Percentiles rank a stretch among this genome's conserved stretches.
phyloP scores from a whole-genome alignment of 441 rosid genomes.

The Erodium trifolium region DNA sequence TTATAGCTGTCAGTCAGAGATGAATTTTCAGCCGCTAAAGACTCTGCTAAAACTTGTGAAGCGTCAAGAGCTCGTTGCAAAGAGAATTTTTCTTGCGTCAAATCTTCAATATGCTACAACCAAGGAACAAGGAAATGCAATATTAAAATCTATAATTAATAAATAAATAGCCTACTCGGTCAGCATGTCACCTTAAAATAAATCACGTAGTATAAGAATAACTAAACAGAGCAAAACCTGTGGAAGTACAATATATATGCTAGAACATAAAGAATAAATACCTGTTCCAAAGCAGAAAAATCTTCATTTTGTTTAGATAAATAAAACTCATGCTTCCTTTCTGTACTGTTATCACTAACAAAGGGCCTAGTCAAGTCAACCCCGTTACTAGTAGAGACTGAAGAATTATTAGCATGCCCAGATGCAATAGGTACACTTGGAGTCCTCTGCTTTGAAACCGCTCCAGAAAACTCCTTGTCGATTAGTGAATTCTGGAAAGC shows the following conservation, averaged over 20 bases:
- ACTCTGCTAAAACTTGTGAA: conserved; percentile 72
- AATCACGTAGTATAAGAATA: neutral
- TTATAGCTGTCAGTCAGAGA: conserved; percentile 76
- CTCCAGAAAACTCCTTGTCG: conserved; percentile 30
- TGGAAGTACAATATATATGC: neutral
- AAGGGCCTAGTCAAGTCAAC: conserved; percentile 21
- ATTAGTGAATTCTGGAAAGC: conserved; percentile 27
- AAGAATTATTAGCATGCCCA: conserved; percentile 27
- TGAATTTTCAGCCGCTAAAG: conserved; percentile 83
- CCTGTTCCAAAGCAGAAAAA: conserved; percentile 92
- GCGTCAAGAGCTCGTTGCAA: conserved; percentile 90
- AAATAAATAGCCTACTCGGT: neutral
- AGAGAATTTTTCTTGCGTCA: conserved; percentile 83
- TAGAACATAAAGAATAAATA: conserved; percentile 17
- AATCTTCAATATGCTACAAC: conserved; percentile 83
- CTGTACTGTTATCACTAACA: conserved; percentile 27
- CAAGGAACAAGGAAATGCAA: conserved; percentile 6
- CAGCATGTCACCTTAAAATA: neutral
- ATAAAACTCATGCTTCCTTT: conserved; percentile 37
- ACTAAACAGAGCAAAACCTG: conserved; percentile 1
- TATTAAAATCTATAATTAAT: neutral
- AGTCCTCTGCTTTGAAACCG: conserved; percentile 25
- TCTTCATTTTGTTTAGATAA: conserved; percentile 65
- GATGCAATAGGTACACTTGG: conserved; percentile 26
- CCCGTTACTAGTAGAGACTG: conserved; percentile 32